Conservation (phyloP, 2,329 filamentous ascomycete species). For the Penicillium sp. region DNA sequence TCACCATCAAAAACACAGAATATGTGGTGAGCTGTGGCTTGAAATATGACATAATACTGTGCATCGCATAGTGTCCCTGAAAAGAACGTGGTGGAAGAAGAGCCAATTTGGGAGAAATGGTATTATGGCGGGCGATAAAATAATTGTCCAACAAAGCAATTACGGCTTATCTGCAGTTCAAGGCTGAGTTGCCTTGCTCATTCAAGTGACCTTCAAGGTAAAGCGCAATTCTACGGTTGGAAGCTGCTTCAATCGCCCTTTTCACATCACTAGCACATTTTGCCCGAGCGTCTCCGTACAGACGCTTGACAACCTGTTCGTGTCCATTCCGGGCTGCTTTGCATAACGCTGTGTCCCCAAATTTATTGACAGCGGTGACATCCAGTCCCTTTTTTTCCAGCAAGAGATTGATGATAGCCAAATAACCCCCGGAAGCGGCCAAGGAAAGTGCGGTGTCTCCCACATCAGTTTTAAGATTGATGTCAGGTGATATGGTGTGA, state of each 20-base stretch:
- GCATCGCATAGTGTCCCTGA: no score
- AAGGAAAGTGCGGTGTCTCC: conserved; percentile 6
- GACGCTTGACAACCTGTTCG: conserved; percentile 6
- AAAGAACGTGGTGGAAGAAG: no score
- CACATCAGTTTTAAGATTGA: conserved; percentile 7
- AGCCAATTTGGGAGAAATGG: no score
- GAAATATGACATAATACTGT: no score
- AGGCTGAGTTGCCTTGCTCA: conserved; percentile 5
- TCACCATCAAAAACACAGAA: no score
- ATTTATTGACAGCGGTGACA: conserved; percentile 5
- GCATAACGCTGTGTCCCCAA: conserved; percentile 6
- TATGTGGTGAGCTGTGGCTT: no score
- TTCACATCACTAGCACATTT: conserved; percentile 3
- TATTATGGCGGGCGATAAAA: background rate
- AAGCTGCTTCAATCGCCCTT: conserved; percentile 1
- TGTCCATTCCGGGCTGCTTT: conserved; percentile 4
- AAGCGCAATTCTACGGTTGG: background rate
- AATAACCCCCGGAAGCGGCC: conserved; percentile 5
- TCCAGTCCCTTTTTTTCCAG: conserved; percentile 1
- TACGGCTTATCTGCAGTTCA: conserved; percentile 1
- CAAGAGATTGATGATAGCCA: conserved; percentile 7
- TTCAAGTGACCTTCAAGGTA: conserved; percentile 2
- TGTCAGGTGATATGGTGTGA: conserved; percentile 1
- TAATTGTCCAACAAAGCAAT: background rate
- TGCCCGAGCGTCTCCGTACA: conserved; percentile 5